Conservation (phyloP, 2,329 filamentous ascomycete genomes). For the Claviceps spartinae region DNA sequence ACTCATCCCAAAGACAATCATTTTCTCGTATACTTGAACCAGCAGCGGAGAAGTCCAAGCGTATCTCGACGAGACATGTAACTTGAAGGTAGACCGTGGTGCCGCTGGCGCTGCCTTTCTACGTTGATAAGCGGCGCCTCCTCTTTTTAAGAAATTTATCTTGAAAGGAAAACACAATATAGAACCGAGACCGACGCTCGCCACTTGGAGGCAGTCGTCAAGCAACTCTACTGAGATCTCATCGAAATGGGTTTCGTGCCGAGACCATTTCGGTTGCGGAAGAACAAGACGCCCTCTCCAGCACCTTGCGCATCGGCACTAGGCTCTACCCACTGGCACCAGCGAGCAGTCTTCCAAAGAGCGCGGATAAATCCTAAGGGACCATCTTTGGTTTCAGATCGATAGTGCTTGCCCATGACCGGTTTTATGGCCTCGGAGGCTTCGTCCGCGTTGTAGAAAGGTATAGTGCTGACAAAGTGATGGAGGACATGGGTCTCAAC, state of each 20-base stretch:
- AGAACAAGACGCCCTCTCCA: slow-evolving; percentile 79
- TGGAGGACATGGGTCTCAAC: slow-evolving; percentile 96
- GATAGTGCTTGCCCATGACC: slow-evolving; percentile 94
- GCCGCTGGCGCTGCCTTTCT: neutral
- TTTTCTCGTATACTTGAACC: too few species aligned
- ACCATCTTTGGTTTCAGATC: slow-evolving; percentile 64
- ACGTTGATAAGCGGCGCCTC: neutral
- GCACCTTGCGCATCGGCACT: slow-evolving; percentile 68
- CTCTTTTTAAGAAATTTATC: too few species aligned
- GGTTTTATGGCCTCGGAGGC: slow-evolving; percentile 86
- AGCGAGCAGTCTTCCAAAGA: slow-evolving; percentile 66
- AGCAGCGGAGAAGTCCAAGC: too few species aligned
- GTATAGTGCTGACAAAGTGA: slow-evolving; percentile 92
- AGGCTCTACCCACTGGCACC: slow-evolving; percentile 97
- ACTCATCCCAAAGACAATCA: too few species aligned
- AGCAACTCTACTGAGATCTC: slow-evolving; percentile 6
- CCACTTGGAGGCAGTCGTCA: neutral
- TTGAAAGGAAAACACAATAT: neutral
- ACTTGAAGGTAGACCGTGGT: neutral
- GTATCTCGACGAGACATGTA: too few species aligned
- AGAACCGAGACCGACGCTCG: slow-evolving; percentile 1
- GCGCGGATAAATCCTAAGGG: slow-evolving; percentile 70
- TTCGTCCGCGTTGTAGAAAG: slow-evolving; percentile 94
- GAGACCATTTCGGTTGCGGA: slow-evolving; percentile 83
- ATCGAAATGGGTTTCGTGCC: slow-evolving; percentile 37